These are phyloP conservation scores for Diutina sp. DNA, from an alignment of 1,139 yeast genomes.

Conservation along the genomic window DNA sequence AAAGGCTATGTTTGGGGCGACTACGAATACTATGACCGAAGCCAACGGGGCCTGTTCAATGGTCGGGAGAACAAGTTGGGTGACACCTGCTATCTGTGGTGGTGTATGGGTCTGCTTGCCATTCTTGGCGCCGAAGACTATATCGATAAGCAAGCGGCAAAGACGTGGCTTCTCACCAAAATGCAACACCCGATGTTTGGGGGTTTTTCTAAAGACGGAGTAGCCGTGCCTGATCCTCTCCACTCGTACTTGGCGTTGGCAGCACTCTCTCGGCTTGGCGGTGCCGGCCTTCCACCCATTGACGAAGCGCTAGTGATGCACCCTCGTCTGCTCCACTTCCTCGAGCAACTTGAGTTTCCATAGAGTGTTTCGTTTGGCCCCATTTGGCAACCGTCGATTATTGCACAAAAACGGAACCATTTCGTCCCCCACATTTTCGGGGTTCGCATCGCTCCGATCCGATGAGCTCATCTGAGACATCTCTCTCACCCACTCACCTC, in stretches of 20 bases:
- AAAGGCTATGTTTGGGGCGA: conserved; percentile 12
- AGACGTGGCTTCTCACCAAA: conserved; percentile 34
- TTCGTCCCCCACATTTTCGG: too few relatives aligned
- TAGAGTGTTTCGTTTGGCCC: neutral
- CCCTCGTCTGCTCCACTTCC: neutral
- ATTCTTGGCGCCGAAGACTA: conserved; percentile 7
- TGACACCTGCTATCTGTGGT: conserved; percentile 89
- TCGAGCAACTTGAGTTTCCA: neutral
- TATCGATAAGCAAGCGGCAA: conserved; percentile 24
- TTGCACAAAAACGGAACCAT: too few relatives aligned
- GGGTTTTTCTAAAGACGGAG: conserved; percentile 68
- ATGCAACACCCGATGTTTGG: conserved; percentile 63
- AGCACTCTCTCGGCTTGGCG: conserved; percentile 31
- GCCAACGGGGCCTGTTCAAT: conserved; percentile 30
- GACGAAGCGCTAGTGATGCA: conserved; percentile 18
- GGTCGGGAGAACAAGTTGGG: conserved; percentile 78
- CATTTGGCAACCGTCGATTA: too few relatives aligned
- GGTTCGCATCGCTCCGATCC: too few relatives aligned
- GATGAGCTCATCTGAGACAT: too few relatives aligned
- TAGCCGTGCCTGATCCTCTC: conserved; percentile 53
- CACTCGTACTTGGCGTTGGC: conserved; percentile 55
- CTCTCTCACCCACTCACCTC: too few relatives aligned
- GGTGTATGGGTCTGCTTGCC: conserved; percentile 58
- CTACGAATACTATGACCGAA: conserved; percentile 19
- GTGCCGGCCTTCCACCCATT: conserved; percentile 9